Percentiles rank a stretch among this genome's conserved stretches.
These are phyloP conservation scores for Sugiyamaella qingdaonensis DNA, from an alignment of 805 yeast genomes.

Conservation along the genomic window DNA sequence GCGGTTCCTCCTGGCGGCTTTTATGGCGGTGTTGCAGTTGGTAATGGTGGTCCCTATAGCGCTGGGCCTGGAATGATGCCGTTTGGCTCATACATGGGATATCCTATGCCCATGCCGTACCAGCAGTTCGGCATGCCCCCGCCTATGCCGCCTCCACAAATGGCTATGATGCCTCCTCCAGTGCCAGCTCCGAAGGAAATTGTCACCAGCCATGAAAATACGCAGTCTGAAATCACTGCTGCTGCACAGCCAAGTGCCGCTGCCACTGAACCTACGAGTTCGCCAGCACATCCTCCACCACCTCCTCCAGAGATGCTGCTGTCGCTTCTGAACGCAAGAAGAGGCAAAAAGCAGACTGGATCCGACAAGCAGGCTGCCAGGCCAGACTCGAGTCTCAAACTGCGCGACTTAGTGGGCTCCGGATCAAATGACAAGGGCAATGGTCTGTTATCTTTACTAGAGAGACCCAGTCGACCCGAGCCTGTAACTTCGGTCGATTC, in stretches of 20 bases:
- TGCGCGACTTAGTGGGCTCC: neutral
- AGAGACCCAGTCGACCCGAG: neutral
- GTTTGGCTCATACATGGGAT: neutral
- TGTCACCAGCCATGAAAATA: neutral
- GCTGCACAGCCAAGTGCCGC: neutral
- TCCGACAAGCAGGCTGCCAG: neutral
- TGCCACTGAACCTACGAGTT: constrained; percentile 5
- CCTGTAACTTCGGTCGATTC: neutral
- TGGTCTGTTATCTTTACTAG: neutral
- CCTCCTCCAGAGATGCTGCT: constrained; percentile 24
- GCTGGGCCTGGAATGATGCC: neutral
- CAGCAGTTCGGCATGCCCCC: constrained; percentile 1
- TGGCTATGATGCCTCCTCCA: constrained; percentile 5
- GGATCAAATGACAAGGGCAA: neutral
- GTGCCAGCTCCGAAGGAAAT: neutral
- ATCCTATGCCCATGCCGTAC: neutral
- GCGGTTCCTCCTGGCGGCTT: constrained; percentile 6
- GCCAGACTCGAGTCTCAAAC: neutral
- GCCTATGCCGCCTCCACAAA: constrained; percentile 11
- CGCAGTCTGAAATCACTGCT: neutral
- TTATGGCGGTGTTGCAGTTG: too few relatives aligned
- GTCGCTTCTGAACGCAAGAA: constrained; percentile 21
- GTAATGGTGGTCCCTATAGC: neutral
- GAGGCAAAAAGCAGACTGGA: neutral
- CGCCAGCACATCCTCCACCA: constrained; percentile 26